phyloP scores from a whole-genome alignment of 306 rosid species.

The Prunus persica region DNA sequence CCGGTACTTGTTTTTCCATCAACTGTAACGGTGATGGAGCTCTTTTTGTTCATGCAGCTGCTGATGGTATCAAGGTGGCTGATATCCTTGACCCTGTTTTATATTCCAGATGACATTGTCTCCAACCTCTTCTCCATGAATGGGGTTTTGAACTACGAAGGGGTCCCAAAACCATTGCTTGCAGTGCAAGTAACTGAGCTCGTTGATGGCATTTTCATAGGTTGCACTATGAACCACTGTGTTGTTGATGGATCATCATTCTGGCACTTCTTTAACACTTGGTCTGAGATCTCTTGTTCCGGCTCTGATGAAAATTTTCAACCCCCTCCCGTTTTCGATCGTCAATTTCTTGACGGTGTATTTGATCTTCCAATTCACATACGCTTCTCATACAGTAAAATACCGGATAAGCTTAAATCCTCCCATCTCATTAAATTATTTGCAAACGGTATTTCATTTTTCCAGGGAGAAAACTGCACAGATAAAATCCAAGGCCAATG shows the following conservation, averaged over 20 bases:
- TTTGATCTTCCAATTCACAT: neutral
- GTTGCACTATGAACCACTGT: slow-evolving; percentile 21
- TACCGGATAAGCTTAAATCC: neutral
- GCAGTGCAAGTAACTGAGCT: slow-evolving; percentile 42
- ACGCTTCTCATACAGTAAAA: neutral
- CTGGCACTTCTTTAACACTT: slow-evolving; percentile 42
- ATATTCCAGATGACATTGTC: neutral
- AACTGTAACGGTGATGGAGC: slow-evolving; percentile 25
- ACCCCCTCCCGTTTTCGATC: slow-evolving; percentile 3
- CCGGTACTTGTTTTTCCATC: slow-evolving; percentile 15
- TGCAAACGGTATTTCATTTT: slow-evolving; percentile 31
- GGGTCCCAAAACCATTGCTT: slow-evolving; percentile 2
- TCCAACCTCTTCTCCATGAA: slow-evolving; percentile 6
- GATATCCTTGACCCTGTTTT: neutral
- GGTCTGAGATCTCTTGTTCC: slow-evolving; percentile 35
- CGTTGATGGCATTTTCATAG: slow-evolving; percentile 41
- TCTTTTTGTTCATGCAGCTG: slow-evolving; percentile 1
- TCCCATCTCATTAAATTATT: neutral
- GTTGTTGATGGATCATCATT: slow-evolving; percentile 32
- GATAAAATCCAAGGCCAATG: slow-evolving; percentile 35
- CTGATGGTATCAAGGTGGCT: neutral
- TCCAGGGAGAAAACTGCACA: slow-evolving; percentile 19
- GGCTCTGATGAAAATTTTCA: neutral
- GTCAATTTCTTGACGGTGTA: slow-evolving; percentile 3
- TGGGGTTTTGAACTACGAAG: neutral